These are phyloP conservation scores for Trichothecium roseum DNA, from an alignment of 2,329 filamentous ascomycete species.

Conservation along the genomic window DNA sequence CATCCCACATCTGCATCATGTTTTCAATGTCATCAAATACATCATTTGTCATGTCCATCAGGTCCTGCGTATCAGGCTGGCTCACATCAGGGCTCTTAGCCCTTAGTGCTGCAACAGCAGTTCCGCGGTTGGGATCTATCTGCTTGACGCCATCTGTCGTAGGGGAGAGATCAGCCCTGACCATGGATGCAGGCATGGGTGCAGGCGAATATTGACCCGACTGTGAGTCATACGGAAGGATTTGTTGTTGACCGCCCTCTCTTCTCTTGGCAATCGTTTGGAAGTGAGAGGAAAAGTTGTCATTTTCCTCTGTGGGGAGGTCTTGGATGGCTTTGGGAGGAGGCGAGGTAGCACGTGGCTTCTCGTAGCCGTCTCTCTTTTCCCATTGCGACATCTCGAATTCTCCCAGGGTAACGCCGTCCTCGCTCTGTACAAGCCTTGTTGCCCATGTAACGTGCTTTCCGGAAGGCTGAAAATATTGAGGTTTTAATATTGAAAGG, in stretches of 20 bases:
- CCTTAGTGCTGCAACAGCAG: no score
- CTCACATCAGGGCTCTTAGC: no score
- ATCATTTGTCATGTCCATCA: conserved; percentile 24
- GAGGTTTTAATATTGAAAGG: no score
- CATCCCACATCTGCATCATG: conserved; percentile 21
- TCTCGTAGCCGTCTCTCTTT: conserved; percentile 5
- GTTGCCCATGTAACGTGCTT: conserved; percentile 26
- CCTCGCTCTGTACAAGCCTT: conserved; percentile 15
- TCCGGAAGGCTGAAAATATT: no score
- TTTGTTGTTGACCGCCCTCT: conserved; percentile 16
- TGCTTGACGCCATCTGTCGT: no score
- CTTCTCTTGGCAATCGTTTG: conserved; percentile 27
- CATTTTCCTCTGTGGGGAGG: conserved; percentile 21
- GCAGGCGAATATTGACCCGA: conserved; percentile 9
- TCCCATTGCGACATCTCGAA: conserved; percentile 2
- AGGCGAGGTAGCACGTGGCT: conserved; percentile 25
- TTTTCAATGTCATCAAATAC: conserved; percentile 25
- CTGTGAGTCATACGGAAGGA: conserved; percentile 34
- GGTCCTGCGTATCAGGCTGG: conserved; percentile 12
- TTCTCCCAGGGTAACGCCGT: conserved; percentile 2
- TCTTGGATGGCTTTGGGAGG: conserved; percentile 28
- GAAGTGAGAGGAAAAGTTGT: conserved; percentile 38
- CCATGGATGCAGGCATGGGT: background rate
- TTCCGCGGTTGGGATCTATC: no score
- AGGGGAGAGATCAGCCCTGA: no score